Evolutionary conservation across 2,329 filamentous ascomycete genomes (phyloP).

Genomic region (Hirsutella thompsonii): DNA sequence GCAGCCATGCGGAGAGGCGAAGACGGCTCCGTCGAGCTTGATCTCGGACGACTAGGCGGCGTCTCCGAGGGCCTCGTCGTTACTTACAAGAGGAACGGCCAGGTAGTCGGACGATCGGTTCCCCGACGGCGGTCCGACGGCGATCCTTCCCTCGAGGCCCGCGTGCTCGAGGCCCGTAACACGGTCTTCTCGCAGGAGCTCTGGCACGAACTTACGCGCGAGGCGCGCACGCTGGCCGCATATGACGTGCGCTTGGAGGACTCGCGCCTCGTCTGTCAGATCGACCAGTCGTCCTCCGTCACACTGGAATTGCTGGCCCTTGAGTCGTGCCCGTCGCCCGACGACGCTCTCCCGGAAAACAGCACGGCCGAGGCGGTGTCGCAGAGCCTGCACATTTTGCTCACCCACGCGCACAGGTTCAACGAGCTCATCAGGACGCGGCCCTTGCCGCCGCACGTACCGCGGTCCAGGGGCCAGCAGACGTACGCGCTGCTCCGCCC

Average conservation of each 20-base stretch:
- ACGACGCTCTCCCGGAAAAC: slow-evolving; percentile 26
- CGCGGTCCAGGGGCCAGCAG: slow-evolving; percentile 23
- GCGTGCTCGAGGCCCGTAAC: slow-evolving; percentile 64
- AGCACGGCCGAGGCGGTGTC: slow-evolving; percentile 51
- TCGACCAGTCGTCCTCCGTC: slow-evolving; percentile 39
- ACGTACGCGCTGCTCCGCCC: slow-evolving; percentile 38
- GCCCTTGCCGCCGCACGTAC: slow-evolving; percentile 27
- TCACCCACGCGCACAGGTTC: slow-evolving; percentile 67
- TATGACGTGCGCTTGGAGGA: slow-evolving; percentile 56
- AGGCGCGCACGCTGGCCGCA: slow-evolving; percentile 60
- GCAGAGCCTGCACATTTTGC: slow-evolving; percentile 59
- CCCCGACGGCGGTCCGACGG: slow-evolving; percentile 39
- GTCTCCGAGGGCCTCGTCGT: slow-evolving; percentile 53
- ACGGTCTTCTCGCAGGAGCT: slow-evolving; percentile 76
- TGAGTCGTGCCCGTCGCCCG: slow-evolving; percentile 21
- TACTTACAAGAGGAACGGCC: slow-evolving; percentile 44
- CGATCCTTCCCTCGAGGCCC: slow-evolving; percentile 43
- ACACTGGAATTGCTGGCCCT: slow-evolving; percentile 55
- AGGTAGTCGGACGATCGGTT: slow-evolving; percentile 43
- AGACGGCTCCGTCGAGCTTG: slow-evolving; percentile 64
- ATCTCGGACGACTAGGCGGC: slow-evolving; percentile 40
- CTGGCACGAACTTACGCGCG: slow-evolving; percentile 78
- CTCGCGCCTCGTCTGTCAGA: slow-evolving; percentile 40
- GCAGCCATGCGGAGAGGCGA: slow-evolving; percentile 64
- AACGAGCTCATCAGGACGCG: slow-evolving; percentile 58